Conservation (phyloP, 2,329 filamentous ascomycete species). For the Colletotrichum aenigma region DNA sequence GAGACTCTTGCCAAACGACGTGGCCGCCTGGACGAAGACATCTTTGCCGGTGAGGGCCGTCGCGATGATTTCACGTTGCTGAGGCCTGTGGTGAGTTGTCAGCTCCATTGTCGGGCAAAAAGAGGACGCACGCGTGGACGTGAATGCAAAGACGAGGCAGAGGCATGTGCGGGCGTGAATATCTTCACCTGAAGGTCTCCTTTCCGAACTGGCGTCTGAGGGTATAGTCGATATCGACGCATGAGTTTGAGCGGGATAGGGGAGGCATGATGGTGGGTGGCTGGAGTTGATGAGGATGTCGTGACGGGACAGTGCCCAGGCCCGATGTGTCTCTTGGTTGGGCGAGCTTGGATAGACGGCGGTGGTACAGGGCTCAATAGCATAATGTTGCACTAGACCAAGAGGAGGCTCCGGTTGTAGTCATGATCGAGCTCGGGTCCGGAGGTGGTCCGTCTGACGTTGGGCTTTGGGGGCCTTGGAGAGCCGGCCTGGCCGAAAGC, state of each 20-base stretch:
- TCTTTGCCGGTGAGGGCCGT: constrained; percentile 83
- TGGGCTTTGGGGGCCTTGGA: neutral
- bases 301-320: neutral
- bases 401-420: constrained; percentile 1
- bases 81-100: constrained; percentile 47
- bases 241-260: constrained; percentile 51
- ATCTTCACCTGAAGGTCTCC: constrained; percentile 67
- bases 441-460: constrained; percentile 12
- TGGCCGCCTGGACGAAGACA: constrained; percentile 92
- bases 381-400: constrained; percentile 13
- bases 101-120: constrained; percentile 43
- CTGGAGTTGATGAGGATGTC: neutral
- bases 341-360: neutral
- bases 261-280: constrained; percentile 37
- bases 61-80: constrained; percentile 86
- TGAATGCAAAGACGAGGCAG: neutral
- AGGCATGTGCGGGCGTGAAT: neutral
- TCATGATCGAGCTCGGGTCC: constrained; percentile 14
- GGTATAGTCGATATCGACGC: constrained; percentile 75
- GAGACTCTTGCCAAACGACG: constrained; percentile 89
- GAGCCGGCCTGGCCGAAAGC: constrained; percentile 9
- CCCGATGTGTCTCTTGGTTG: neutral
- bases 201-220: constrained; percentile 77
- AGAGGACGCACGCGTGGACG: neutral
- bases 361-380: neutral